These are phyloP conservation scores for Carallia pectinifolia DNA, from an alignment of 345 rosid genomes.

Conservation along the genomic window DNA sequence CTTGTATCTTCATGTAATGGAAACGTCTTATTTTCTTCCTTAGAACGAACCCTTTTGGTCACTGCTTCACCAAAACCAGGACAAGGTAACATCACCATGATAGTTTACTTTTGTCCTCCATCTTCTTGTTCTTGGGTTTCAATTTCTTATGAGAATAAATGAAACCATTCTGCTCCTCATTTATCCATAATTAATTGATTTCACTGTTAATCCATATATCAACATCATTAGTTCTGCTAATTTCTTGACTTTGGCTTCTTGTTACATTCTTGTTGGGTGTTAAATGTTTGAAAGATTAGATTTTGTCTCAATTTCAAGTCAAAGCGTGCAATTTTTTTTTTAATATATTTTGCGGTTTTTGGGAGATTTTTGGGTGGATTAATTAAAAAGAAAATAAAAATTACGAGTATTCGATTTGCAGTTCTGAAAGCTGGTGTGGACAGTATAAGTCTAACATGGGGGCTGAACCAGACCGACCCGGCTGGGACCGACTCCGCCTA, in stretches of 20 bases:
- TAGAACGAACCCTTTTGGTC: neutral
- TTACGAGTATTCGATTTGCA: conserved; percentile 17
- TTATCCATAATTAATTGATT: no score
- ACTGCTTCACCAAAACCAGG: conserved; percentile 33
- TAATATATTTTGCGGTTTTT: no score
- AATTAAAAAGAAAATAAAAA: neutral
- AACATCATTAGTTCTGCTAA: no score
- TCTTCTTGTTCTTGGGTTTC: neutral
- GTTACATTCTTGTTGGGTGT: no score
- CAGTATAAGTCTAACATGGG: conserved; percentile 58
- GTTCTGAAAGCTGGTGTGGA: conserved; percentile 54
- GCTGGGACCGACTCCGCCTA: conserved; percentile 42
- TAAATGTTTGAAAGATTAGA: no score
- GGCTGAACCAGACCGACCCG: conserved; percentile 38
- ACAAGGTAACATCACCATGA: conserved; percentile 30
- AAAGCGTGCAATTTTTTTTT: neutral
- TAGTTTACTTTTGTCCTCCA: neutral
- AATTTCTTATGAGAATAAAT: neutral
- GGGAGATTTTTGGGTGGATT: no score
- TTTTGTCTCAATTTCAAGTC: neutral
- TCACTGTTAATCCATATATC: no score
- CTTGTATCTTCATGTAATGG: conserved; percentile 9
- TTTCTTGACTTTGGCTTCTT: no score
- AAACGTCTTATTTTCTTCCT: neutral
- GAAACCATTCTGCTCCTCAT: neutral